Conservation (phyloP, 768 basidiomycete species). For the Porphyrellus cyaneotinctus region DNA sequence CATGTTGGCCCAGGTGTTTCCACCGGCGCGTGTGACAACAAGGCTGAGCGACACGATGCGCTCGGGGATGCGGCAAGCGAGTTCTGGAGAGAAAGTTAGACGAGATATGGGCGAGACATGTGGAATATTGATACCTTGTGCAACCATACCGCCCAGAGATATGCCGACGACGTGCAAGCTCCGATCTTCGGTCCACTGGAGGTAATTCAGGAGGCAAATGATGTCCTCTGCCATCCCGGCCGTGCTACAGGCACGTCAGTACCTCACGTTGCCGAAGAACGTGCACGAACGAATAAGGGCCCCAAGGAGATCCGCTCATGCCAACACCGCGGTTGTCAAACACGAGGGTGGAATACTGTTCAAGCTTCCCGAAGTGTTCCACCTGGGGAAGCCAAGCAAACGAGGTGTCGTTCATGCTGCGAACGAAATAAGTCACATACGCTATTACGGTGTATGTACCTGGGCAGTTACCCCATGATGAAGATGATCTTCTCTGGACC, state of each 20-base stretch:
- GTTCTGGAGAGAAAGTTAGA: slow-evolving; percentile 41
- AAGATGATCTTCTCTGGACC: slow-evolving; percentile 65
- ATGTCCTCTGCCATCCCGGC: slow-evolving; percentile 75
- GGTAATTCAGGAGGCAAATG: slow-evolving; percentile 58
- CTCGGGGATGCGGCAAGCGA: slow-evolving; percentile 61
- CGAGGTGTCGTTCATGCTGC: slow-evolving; percentile 56
- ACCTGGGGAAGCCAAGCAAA: slow-evolving; percentile 68
- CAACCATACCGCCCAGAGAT: slow-evolving; percentile 83
- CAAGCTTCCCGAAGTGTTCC: slow-evolving; percentile 51
- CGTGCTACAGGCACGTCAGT: slow-evolving; percentile 42
- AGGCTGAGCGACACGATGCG: slow-evolving; percentile 66
- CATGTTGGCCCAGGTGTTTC: slow-evolving; percentile 51
- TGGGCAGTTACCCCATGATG: slow-evolving; percentile 62
- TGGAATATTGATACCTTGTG: slow-evolving; percentile 54
- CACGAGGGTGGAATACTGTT: slow-evolving; percentile 59
- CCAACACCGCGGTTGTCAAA: slow-evolving; percentile 88
- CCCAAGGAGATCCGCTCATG: slow-evolving; percentile 62
- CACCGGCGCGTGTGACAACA: slow-evolving; percentile 67
- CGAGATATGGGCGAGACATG: neutral
- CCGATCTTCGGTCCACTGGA: slow-evolving; percentile 65
- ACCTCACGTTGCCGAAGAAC: no score
- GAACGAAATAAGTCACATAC: slow-evolving; percentile 3
- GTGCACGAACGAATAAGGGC: slow-evolving; percentile 67
- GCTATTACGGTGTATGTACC: neutral
- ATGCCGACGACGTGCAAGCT: slow-evolving; percentile 68